These are phyloP conservation scores for Cordyceps tenuipes DNA, from an alignment of 2,329 filamentous ascomycete genomes.

Conservation along the genomic window DNA sequence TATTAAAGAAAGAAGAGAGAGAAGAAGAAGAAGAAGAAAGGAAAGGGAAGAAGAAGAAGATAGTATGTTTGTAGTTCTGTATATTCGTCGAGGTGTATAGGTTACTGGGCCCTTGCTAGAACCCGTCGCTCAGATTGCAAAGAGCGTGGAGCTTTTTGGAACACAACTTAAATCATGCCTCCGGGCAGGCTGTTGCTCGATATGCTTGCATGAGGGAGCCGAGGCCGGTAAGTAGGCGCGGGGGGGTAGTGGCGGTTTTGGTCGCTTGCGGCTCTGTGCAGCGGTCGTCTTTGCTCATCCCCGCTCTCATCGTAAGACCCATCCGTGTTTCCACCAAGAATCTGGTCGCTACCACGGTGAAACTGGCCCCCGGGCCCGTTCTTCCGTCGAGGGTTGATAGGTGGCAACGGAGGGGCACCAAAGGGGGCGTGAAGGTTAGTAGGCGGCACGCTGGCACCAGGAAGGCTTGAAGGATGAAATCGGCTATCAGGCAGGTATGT, in stretches of 20 bases:
- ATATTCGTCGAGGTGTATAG: slow-evolving; percentile 4
- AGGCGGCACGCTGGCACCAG: slow-evolving; percentile 25
- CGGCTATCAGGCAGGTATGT: slow-evolving; percentile 31
- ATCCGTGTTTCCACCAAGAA: slow-evolving; percentile 17
- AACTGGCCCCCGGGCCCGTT: slow-evolving; percentile 31
- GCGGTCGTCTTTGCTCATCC: slow-evolving; percentile 28
- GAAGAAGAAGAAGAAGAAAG: not conserved
- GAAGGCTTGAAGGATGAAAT: slow-evolving; percentile 28
- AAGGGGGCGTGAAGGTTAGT: slow-evolving; percentile 29
- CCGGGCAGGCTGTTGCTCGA: slow-evolving; percentile 29
- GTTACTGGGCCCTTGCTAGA: not conserved
- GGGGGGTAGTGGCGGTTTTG: slow-evolving; percentile 23
- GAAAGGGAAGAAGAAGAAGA: not conserved
- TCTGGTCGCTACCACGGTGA: slow-evolving; percentile 28
- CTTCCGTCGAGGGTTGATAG: slow-evolving; percentile 50
- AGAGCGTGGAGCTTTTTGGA: not conserved
- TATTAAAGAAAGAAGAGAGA: slow-evolving; percentile 5
- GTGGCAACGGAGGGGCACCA: slow-evolving; percentile 43
- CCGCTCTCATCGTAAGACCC: slow-evolving; percentile 18
- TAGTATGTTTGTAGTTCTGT: not conserved
- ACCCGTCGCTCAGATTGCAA: not conserved
- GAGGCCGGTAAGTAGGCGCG: slow-evolving; percentile 19
- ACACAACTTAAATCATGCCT: slow-evolving; percentile 35
- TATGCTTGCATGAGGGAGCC: slow-evolving; percentile 20
- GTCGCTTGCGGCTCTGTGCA: slow-evolving; percentile 37